Base-by-base conservation (phyloP, 2,329 filamentous ascomycete genomes). In the Claviceps sp. region DNA sequence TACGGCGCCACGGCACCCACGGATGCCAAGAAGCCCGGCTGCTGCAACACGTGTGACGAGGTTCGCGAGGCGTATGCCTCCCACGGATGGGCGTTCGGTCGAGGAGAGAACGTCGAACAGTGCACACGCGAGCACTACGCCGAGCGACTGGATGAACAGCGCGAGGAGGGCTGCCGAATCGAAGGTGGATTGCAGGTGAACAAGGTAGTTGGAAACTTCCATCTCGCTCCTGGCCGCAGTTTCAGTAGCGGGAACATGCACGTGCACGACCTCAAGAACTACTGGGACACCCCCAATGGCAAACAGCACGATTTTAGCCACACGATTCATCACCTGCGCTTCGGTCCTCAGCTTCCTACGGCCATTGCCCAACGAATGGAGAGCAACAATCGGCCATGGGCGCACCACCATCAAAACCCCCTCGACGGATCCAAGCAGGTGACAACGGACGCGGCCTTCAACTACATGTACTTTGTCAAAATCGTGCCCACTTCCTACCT, bases 391-490 rank as follows among this genome's bases (percentile, higher is more conserved):
- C 73, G 70, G 64, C 77, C 73, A 55, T 95, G 88, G 88, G 89
- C 86, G 11, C 90, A 89, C 68, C 87, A 95, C 70, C 89, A 97
- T 68, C 70, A 88, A 59, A 96, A 97, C 69, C 93, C 93, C 4
- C 80, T 98, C 4, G 94, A 98, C 63, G 76, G 78, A 50, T 87
- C 85, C 3, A 73, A 78, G 57, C 89, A 97, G 73, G 71, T 76
- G 50, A 94, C 89, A 2, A 73, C 78, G 39, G 89, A 96, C 62
- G 80, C 88, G 59, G 86, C 86, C 57, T 96, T 78, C 76, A 98
- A 96, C 74, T 98, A 84, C 69, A 95, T 97, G 89, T 98, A 98
- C 75, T 98, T 98, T 69, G 78, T 98, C 70, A 98, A 98, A 76
- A 93, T 98, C 53, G 93, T 98, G 37, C 89, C 87, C 3, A 98